These are phyloP conservation scores for Gossypium gossypioides DNA, from an alignment of 441 rosid species.

Conservation along the genomic window DNA sequence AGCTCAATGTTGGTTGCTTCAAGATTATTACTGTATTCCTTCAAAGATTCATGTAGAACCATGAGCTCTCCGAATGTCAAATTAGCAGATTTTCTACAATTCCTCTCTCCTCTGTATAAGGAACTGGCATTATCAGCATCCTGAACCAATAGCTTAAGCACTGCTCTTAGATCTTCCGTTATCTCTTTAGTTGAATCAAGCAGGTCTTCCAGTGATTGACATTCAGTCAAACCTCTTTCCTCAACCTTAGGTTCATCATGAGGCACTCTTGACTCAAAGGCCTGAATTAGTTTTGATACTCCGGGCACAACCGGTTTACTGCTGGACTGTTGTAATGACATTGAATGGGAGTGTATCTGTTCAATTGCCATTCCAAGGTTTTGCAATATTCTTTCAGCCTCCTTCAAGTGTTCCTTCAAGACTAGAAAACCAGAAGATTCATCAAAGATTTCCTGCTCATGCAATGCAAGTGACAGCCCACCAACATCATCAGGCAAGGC, in stretches of 20 bases:
- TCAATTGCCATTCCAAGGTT: conserved; percentile 59
- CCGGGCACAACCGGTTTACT: conserved; percentile 41
- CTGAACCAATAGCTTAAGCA: conserved; percentile 45
- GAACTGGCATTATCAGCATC: conserved; percentile 41
- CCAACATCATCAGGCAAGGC: conserved; percentile 12
- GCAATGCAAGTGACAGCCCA: conserved; percentile 16
- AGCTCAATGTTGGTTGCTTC: conserved; percentile 58
- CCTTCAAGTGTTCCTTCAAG: conserved; percentile 46
- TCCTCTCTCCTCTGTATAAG: conserved; percentile 37
- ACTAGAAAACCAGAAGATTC: conserved; percentile 35
- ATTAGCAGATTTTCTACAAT: conserved; percentile 30
- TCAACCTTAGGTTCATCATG: conserved; percentile 51
- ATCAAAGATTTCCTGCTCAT: conserved; percentile 29
- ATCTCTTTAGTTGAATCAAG: conserved; percentile 38
- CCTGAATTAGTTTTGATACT: conserved; percentile 75
- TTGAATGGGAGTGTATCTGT: conserved; percentile 35
- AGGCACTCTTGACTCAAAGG: conserved; percentile 70
- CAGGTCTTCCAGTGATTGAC: conserved; percentile 32
- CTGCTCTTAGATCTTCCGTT: conserved; percentile 41
- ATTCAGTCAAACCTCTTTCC: conserved; percentile 30
- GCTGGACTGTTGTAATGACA: conserved; percentile 27
- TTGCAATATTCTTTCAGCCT: conserved; percentile 44
- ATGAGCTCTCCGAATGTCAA: conserved; percentile 34
- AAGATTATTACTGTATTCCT: conserved; percentile 36
- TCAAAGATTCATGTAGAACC: conserved; percentile 40